Evolutionary conservation across 1,284 basidiomycete genomes (phyloP), one percentile per base, ranked within the genome.

Genomic region (Stygiomarasmius scandens): DNA sequence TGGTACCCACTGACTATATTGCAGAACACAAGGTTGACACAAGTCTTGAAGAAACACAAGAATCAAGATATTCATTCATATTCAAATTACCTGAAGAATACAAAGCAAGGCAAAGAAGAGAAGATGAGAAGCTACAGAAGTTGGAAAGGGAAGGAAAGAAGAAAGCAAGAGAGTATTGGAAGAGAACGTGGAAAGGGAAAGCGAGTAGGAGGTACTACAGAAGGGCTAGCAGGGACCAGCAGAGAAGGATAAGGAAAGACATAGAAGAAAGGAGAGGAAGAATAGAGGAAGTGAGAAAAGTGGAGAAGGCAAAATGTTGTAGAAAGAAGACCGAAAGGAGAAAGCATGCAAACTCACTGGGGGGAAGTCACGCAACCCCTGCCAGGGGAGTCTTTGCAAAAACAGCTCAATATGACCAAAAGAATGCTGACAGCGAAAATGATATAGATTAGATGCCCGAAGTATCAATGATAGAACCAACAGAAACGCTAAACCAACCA

Each of bases 311-410:
- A 34, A 8, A 34, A 34, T 34, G 14, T 8, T 8, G 14, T 6
- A 41, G 38, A 16, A 41, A 19, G 38, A 41, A 41, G n/a, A 10
- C 19, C 5, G 9, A 34, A 50, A 16, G 10, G 20, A 22, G 16
- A 27, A 41, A 41, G 50, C 34, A 34, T 52, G 19, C 50, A 52
- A 52, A 29, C 36, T 34, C 20, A 41, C 23, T 11, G 50, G 50
- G 50, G 50, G 50, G 50, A 41, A 20, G 36, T 52, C 10, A 52
- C 36, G 50, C 50, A 43, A 32, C 50, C 50, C 36, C 32, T 34
- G 41, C 36, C 11, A 52, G 36, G 50, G 50, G 22, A 52, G 36
- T 52, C 2, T 12, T n/a, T n/a, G n/a, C n/a, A n/a, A n/a, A n/a
- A n/a, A n/a, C 19, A 25, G 43, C 22, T 22, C 11, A 22, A 9